phyloP scores from a whole-genome alignment of 2,329 filamentous ascomycete genomes.

The Sporothrix brasiliensis region DNA sequence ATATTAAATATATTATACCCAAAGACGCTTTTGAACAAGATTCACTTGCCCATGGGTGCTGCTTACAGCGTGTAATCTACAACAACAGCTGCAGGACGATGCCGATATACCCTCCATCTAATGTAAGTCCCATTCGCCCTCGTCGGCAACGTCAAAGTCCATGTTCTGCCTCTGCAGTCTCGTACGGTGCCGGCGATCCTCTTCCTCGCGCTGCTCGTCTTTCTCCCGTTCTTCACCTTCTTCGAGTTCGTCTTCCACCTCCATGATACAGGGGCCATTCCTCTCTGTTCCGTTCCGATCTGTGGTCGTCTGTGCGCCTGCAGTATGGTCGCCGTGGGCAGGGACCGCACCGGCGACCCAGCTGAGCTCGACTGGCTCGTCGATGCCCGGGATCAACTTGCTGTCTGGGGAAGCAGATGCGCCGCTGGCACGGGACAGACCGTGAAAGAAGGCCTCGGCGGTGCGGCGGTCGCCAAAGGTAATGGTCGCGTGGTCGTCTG shows the following conservation, averaged over 20 bases:
- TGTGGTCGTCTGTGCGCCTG: conserved; percentile 29
- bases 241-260: neutral
- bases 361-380: conserved; percentile 64
- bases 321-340: conserved; percentile 7
- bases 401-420: conserved; percentile 41
- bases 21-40: neutral
- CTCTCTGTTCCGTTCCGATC: neutral
- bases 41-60: no score
- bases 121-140: conserved; percentile 50
- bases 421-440: conserved; percentile 42
- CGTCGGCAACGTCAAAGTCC: conserved; percentile 59
- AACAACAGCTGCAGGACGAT: no score
- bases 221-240: conserved; percentile 1
- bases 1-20: neutral
- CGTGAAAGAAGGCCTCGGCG: conserved; percentile 69
- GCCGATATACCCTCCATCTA: neutral
- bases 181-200: conserved; percentile 10
- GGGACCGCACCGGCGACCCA: conserved; percentile 54
- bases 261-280: neutral
- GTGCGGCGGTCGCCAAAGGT: conserved; percentile 69
- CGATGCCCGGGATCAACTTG: conserved; percentile 62
- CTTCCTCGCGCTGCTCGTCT: conserved; percentile 5
- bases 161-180: conserved; percentile 47
- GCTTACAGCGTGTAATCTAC: no score
- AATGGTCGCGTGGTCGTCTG: conserved; percentile 54